Evolutionary conservation across 1,284 basidiomycete species (phyloP).

Genomic region (Cutaneotrichosporon cavernicola): DNA sequence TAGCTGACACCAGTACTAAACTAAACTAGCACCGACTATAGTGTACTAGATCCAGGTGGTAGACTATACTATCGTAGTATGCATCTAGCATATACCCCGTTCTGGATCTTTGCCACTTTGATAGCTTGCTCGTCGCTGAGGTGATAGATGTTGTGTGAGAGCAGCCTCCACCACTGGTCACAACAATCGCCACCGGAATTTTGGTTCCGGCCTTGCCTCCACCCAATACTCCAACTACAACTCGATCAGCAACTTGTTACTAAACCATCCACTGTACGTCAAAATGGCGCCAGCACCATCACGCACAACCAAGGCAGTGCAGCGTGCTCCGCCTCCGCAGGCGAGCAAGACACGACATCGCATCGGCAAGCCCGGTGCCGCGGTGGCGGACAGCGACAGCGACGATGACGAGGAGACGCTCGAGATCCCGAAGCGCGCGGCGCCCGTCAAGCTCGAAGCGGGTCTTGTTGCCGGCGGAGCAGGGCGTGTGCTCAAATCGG

Average conservation of each 20-base stretch:
- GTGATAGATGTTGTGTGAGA: neutral
- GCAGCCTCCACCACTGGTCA: neutral
- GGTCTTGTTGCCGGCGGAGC: slow-evolving; percentile 50
- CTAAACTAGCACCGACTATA: neutral
- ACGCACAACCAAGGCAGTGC: slow-evolving; percentile 1
- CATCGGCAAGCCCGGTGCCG: slow-evolving; percentile 48
- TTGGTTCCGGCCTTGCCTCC: slow-evolving; percentile 11
- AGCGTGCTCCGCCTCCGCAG: slow-evolving; percentile 14
- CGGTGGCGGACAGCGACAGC: slow-evolving; percentile 30
- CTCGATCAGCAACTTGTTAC: neutral
- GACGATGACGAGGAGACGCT: slow-evolving; percentile 31
- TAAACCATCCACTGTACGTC: slow-evolving; percentile 2
- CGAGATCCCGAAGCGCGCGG: slow-evolving; percentile 16
- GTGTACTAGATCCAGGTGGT: neutral
- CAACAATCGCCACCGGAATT: slow-evolving; percentile 7
- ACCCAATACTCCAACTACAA: slow-evolving; percentile 10
- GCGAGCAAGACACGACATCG: slow-evolving; percentile 44
- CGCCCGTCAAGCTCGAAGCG: slow-evolving; percentile 23
- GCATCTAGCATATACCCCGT: neutral
- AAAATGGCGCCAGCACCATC: slow-evolving; percentile 16
- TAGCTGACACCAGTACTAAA: slow-evolving; percentile 5
- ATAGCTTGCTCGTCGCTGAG: neutral
- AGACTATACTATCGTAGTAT: neutral
- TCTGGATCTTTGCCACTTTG: neutral
- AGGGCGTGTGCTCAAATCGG: slow-evolving; percentile 41